Evolutionary conservation across 805 yeast genomes (phyloP), one percentile per base, ranked within the genome.

Genomic region (Kluyveromyces dobzhanskii): DNA sequence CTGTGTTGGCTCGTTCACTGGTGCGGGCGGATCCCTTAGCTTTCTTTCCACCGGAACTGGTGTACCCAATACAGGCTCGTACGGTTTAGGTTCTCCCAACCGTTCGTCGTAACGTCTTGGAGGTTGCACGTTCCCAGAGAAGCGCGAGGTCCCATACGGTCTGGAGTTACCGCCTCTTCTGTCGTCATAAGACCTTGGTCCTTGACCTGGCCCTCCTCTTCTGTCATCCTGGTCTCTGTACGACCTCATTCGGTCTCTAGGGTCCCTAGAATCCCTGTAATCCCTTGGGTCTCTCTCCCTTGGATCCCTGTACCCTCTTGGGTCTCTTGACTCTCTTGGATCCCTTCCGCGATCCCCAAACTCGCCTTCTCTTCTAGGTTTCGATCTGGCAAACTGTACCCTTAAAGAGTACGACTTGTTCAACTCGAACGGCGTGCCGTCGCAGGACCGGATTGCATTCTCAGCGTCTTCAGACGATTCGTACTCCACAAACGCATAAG

Each of bases 401-500:
- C 61, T 65, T 43, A 76, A 59, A 3, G 70, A 71, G 18, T 45
- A 48, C 17, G 58, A 57, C 32, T 56, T 49, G 41, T 75, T 61
- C 31, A 65, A 59, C 1, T 71, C 66, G 27, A 71, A 54, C 13
- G 66, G 64, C 44, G 69, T 65, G n/a, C 69, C 70, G 44, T 69
- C 63, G 35, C 72, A 53, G 32, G 56, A 63, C 30, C 64, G 68
- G 13, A 78, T 49, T 8, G 81, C 80, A 27, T 64, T 64, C 46
- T 75, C 75, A 45, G 79, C 75, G 51, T 72, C 77, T 45, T 70
- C 73, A 12, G 61, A 50, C 37, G 62, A 67, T 45, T 69, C 66
- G 54, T 68, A 78, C 51, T 77, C 80, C 18, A 78, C 82, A 57
- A 77, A 78, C 6, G 81, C 84, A 50, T 67, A 78, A 49, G 76